Conservation (phyloP, 106 monocot genomes). For the Dendrobium huoshanense region DNA sequence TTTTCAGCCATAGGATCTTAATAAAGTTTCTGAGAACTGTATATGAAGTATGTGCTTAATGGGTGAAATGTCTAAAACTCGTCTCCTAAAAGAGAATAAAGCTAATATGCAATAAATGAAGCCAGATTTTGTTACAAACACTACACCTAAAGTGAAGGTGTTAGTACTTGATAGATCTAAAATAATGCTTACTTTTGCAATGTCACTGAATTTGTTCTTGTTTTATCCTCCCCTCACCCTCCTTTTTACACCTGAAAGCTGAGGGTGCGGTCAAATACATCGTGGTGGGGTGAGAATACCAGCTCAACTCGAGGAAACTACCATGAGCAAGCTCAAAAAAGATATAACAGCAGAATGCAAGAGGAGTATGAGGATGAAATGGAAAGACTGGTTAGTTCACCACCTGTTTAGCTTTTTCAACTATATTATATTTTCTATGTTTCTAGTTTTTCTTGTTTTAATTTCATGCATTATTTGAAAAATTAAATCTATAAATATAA, state of each 20-base stretch:
- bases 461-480: not conserved
- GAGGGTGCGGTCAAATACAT: conserved; percentile 27
- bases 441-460: not conserved
- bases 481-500: not conserved
- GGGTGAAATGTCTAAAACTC: not conserved
- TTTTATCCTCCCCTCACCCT: not conserved
- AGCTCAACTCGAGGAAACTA: conserved; percentile 32
- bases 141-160: not conserved
- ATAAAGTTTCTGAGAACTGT: no score
- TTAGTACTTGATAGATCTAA: not conserved
- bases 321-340: conserved; percentile 46
- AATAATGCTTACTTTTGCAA: not conserved
- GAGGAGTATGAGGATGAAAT: conserved; percentile 77
- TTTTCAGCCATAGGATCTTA: no score
- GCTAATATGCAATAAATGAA: not conserved
- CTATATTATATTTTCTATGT: not conserved
- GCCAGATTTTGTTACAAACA: no score
- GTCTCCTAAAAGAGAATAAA: not conserved
- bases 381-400: conserved; percentile 81
- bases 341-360: conserved; percentile 51
- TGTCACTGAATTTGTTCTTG: not conserved
- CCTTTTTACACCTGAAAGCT: conserved; percentile 24
- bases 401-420: not conserved
- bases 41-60: no score
- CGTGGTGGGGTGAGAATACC: conserved; percentile 33